These are phyloP conservation scores for Berberis thunbergii DNA, from an alignment of 164 flowering plant genomes.

Conservation along the genomic window DNA sequence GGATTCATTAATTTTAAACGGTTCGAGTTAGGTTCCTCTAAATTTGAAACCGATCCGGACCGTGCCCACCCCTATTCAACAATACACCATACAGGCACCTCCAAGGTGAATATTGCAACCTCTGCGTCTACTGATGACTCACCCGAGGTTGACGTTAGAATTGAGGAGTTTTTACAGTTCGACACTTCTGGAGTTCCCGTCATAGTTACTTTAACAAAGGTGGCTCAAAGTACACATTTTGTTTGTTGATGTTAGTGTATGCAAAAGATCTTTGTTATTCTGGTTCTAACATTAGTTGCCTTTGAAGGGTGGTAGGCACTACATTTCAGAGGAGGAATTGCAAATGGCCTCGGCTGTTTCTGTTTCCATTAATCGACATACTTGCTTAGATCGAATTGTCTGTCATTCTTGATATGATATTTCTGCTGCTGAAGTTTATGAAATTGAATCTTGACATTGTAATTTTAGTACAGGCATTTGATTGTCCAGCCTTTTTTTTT, in stretches of 20 bases:
- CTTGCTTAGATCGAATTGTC: no score
- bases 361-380: conserved; percentile 54
- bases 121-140: conserved; percentile 50
- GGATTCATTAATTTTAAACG: no score
- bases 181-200: conserved; percentile 88
- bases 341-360: conserved; percentile 94
- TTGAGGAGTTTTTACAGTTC: conserved; percentile 82
- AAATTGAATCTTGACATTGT: no score
- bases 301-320: conserved; percentile 73
- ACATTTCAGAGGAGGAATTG: conserved; percentile 82
- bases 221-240: conserved; percentile 8
- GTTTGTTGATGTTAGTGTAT: neutral
- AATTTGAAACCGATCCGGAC: no score
- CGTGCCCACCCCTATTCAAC: no score
- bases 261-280: neutral
- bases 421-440: no score
- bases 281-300: neutral
- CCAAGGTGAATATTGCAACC: conserved; percentile 57
- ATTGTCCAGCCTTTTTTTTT: no score
- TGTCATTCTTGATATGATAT: no score
- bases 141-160: conserved; percentile 89
- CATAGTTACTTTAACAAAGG: conserved; percentile 83
- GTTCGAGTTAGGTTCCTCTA: no score
- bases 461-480: no score
- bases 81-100: conserved; percentile 92